These are phyloP conservation scores for Penicillium vulpinum DNA, from an alignment of 2,329 filamentous ascomycete genomes.

Conservation along the genomic window DNA sequence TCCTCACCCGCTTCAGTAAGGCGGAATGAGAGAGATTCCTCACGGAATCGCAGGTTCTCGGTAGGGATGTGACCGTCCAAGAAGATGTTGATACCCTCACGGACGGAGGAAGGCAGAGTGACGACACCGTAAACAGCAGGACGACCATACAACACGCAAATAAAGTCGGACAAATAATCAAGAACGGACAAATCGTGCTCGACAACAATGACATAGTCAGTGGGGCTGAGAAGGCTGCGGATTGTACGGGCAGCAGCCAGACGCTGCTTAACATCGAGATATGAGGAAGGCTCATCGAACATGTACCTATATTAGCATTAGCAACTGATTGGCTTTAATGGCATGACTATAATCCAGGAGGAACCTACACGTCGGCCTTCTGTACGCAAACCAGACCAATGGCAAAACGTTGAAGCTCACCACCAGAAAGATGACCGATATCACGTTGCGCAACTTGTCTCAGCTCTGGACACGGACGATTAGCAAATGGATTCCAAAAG, in stretches of 20 bases:
- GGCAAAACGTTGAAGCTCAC: constrained; percentile 96
- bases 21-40: constrained; percentile 94
- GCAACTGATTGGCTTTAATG: background rate
- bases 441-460: constrained; percentile 90
- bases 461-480: constrained; percentile 63
- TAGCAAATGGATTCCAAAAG: constrained; percentile 10
- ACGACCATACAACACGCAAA: constrained; percentile 94
- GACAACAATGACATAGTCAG: constrained; percentile 97
- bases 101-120: constrained; percentile 89
- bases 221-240: constrained; percentile 79
- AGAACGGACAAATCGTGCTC: constrained; percentile 99
- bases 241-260: constrained; percentile 89
- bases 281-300: constrained; percentile 99
- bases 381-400: constrained; percentile 96
- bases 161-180: constrained; percentile 97
- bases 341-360: background rate
- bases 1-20: constrained; percentile 88
- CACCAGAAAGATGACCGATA: constrained; percentile 85
- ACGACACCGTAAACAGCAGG: constrained; percentile 98
- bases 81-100: constrained; percentile 99
- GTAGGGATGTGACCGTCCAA: constrained; percentile 96
- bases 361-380: constrained; percentile 77
- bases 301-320: constrained; percentile 67
- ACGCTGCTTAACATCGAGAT: constrained; percentile 99
- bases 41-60: constrained; percentile 96